Evolutionary conservation across 257 asterid genomes (phyloP).

Genomic region (Hygrophila difformis): DNA sequence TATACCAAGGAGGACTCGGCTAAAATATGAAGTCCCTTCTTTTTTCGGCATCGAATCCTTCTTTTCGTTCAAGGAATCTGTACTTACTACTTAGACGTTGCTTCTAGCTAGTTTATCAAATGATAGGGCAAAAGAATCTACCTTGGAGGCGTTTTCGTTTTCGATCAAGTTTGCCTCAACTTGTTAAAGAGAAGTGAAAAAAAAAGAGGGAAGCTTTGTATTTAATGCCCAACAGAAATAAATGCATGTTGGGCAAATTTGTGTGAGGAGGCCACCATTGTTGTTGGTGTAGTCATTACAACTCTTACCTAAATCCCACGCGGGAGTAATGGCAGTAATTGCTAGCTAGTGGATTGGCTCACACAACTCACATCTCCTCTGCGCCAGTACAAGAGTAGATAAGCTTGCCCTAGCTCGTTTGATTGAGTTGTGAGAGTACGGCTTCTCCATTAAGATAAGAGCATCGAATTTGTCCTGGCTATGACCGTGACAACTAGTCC

Average conservation of each 20-base stretch:
- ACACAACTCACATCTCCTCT: conserved; percentile 21
- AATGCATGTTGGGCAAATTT: conserved; percentile 21
- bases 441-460: conserved; percentile 7
- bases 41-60: neutral
- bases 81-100: neutral
- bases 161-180: neutral
- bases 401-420: conserved; percentile 16
- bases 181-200: neutral
- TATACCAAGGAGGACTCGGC: too few relatives aligned
- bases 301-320: conserved; percentile 35
- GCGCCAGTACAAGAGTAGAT: conserved; percentile 13
- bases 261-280: conserved; percentile 20
- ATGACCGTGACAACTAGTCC: neutral
- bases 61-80: neutral
- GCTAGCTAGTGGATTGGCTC: conserved; percentile 33
- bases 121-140: conserved; percentile 1
- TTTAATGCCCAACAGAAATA: conserved; percentile 19
- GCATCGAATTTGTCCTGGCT: too few relatives aligned
- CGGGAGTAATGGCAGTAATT: conserved; percentile 31
- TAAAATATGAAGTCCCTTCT: neutral
- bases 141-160: neutral
- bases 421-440: conserved; percentile 9
- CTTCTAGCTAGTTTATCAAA: neutral
- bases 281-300: conserved; percentile 31
- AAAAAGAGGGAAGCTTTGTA: conserved; percentile 1